Percentiles rank a stretch among this genome's conserved stretches.
These are phyloP conservation scores for Trametes cubensis DNA, from an alignment of 768 basidiomycete species.

Conservation along the genomic window DNA sequence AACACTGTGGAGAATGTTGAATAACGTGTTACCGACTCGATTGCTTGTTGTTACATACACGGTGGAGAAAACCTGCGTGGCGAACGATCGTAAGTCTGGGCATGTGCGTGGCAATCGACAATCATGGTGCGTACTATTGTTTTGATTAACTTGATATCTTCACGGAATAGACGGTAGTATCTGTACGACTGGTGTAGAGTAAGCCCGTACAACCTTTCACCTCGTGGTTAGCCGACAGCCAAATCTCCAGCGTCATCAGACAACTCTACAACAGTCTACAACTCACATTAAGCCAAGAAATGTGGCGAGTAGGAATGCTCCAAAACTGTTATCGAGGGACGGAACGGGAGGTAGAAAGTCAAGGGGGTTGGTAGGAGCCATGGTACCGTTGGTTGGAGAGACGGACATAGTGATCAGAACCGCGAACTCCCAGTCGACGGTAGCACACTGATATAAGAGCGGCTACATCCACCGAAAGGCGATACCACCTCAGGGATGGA, in stretches of 20 bases:
- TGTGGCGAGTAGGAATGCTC: conserved; percentile 6
- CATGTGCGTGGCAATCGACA: not conserved
- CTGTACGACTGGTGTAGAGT: conserved; percentile 6
- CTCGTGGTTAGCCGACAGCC: too few species aligned
- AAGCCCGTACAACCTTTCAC: conserved; percentile 3
- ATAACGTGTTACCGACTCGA: too few species aligned
- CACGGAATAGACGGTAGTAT: not conserved
- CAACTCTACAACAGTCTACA: too few species aligned
- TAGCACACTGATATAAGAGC: too few species aligned
- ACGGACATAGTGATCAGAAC: not conserved
- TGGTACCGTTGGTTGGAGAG: not conserved
- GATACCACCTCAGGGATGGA: too few species aligned
- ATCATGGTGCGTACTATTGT: not conserved
- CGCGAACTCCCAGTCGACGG: not conserved
- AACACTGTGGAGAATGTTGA: not conserved
- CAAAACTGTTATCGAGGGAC: conserved; percentile 6
- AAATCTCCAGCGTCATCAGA: too few species aligned
- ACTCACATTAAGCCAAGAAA: conserved; percentile 7
- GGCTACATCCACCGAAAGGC: too few species aligned
- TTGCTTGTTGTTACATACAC: not conserved
- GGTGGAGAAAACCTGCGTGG: not conserved
- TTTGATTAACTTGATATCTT: not conserved
- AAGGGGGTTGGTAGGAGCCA: not conserved
- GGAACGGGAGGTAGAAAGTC: not conserved
- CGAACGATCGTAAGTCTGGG: too few species aligned